Percentiles rank a stretch among this genome's conserved stretches.
Evolutionary conservation across 129 eudicot genomes (phyloP).

Genomic region (Chrysanthemum seticuspe): DNA sequence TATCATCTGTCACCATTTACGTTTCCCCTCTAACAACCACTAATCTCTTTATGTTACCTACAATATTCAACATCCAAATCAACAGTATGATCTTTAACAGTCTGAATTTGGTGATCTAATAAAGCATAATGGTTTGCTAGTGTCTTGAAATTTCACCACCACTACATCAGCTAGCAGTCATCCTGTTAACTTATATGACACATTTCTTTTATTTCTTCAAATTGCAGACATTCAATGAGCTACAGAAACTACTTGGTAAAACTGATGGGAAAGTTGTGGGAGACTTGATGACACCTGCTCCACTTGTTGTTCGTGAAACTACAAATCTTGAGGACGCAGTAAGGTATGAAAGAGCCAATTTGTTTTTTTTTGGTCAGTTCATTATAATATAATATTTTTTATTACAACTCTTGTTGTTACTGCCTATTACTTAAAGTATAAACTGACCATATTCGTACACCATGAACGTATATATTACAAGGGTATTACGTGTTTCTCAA

Average conservation of each 20-base stretch:
- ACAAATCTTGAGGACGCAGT: slow-evolving; percentile 91
- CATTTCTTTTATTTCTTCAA: background rate
- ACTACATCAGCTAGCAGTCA: background rate
- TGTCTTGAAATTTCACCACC: slow-evolving; percentile 1
- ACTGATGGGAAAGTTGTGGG: slow-evolving; percentile 91
- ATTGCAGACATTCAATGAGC: slow-evolving; percentile 80
- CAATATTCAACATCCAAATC: too few species aligned
- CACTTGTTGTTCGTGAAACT: slow-evolving; percentile 73
- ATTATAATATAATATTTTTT: background rate
- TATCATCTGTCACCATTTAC: too few species aligned
- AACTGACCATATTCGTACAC: too few species aligned
- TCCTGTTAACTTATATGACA: background rate
- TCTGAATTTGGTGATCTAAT: too few species aligned
- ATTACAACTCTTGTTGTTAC: too few species aligned
- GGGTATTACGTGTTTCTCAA: background rate
- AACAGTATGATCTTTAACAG: too few species aligned
- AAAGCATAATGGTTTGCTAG: background rate
- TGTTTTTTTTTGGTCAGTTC: slow-evolving; percentile 6
- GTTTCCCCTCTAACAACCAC: too few species aligned
- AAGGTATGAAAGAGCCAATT: slow-evolving; percentile 43
- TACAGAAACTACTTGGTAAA: slow-evolving; percentile 78
- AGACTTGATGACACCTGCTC: slow-evolving; percentile 80
- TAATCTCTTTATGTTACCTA: too few species aligned
- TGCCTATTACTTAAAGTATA: too few species aligned
- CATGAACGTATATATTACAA: background rate